Evolutionary conservation across 2,329 filamentous ascomycete genomes (phyloP), one percentile per base, ranked within the genome.

Genomic region (Cladosporium halotolerans): DNA sequence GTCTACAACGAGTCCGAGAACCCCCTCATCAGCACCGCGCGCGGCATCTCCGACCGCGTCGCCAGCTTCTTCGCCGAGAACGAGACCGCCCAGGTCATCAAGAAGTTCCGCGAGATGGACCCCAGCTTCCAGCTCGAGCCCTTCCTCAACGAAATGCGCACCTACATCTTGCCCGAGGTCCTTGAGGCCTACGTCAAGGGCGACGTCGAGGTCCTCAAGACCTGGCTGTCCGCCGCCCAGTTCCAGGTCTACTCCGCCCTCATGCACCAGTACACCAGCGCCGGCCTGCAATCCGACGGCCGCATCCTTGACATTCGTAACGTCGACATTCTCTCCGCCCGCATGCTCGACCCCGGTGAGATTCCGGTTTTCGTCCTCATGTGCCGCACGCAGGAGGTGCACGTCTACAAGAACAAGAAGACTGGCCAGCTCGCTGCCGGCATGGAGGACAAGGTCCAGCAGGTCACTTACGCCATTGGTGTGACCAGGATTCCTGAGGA

Each of bases 31-130:
- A 88, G 85, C 44, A 97, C 92, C 0, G 93, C 91, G 1, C 86
- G 93, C 67, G 90, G 89, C 70, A 96, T 99, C 62, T 92, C 91
- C 32, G 93, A 99, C 70, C 83, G 87, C 54, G 84, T 99, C 38
- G 89, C 88, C 44, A 90, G 93, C 28, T 99, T 96, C 76, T 99
- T 99, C 62, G 93, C 93, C 57, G 93, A 99, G 72, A 99, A 97
- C 70, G 93, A 99, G 76, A 96, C 90, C 0, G 93, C 93, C 31
- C 86, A 86, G 80, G 93, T 99, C 34, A 95, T 97, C 76, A 97
- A 96, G 77, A 95, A 92, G 72, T 95, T 99, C 79, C 85, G 92
- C 44, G 82, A 91, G 63, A 96, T 97, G 83, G 93, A 99, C 63
- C 92, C 93, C 4, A 81, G 79, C 60, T 99, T 99, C 79, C 89